Conservation (phyloP, 306 rosid genomes). For the Quercus alba region DNA sequence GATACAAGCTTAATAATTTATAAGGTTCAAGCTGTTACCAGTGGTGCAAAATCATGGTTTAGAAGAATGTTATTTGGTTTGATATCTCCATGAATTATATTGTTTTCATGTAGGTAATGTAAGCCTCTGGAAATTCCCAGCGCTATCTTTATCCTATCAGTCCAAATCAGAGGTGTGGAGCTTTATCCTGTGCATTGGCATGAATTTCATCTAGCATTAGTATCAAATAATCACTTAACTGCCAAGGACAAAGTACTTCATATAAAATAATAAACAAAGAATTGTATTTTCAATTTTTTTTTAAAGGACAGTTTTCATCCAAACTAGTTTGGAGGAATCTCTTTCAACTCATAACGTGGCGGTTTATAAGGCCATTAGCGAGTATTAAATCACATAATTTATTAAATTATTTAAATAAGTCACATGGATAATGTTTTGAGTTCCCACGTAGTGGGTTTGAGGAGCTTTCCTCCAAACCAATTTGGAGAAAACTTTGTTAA, state of each 20-base stretch:
- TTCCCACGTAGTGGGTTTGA: too few relatives aligned
- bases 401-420: too few relatives aligned
- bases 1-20: constrained; percentile 7
- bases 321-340: too few relatives aligned
- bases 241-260: neutral
- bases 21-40: constrained; percentile 51
- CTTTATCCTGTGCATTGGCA: constrained; percentile 46
- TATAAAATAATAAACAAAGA: constrained; percentile 1
- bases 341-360: too few relatives aligned
- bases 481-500: neutral
- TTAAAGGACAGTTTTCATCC: too few relatives aligned
- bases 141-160: constrained; percentile 59
- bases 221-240: too few relatives aligned
- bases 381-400: too few relatives aligned
- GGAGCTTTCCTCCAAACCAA: too few relatives aligned
- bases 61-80: constrained; percentile 79
- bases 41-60: constrained; percentile 61
- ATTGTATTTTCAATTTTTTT: neutral
- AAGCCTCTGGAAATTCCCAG: constrained; percentile 68
- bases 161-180: constrained; percentile 54
- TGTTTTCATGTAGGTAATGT: constrained; percentile 59
- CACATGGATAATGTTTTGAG: too few relatives aligned
- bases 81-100: constrained; percentile 73
- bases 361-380: too few relatives aligned
- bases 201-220: neutral